Conservation (phyloP, 108 stramenopile genomes). For the Skeletonema potamos region DNA sequence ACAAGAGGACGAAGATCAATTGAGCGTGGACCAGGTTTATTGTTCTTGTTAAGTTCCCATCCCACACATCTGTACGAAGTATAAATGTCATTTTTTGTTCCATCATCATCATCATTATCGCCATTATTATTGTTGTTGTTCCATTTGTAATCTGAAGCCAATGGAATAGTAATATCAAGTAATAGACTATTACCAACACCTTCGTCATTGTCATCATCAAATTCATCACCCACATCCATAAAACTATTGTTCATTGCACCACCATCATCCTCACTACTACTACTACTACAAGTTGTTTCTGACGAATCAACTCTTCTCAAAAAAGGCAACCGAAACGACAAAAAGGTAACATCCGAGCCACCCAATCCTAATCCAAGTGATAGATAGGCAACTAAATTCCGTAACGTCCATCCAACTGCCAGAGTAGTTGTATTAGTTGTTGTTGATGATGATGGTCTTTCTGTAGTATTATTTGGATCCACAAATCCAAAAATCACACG, state of each 20-base stretch:
- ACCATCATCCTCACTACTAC: constrained; percentile 3
- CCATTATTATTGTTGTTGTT: no score
- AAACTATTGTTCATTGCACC: constrained; percentile 4
- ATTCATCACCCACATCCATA: constrained; percentile 11
- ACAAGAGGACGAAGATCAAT: constrained; percentile 80
- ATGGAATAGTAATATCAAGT: constrained; percentile 56
- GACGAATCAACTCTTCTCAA: constrained; percentile 48
- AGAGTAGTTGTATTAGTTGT: neutral
- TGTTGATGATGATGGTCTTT: neutral
- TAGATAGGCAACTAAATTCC: constrained; percentile 80
- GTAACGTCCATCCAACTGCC: constrained; percentile 79
- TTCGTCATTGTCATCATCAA: constrained; percentile 17
- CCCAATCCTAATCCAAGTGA: constrained; percentile 61
- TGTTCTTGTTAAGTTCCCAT: constrained; percentile 80
- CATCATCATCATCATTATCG: no score
- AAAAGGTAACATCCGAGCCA: constrained; percentile 50
- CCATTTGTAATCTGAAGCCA: constrained; percentile 57
- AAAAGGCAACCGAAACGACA: constrained; percentile 57
- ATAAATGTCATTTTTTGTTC: neutral
- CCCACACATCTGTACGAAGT: constrained; percentile 63
- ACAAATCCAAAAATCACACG: constrained; percentile 65
- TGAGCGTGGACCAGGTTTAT: constrained; percentile 79
- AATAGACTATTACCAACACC: constrained; percentile 47
- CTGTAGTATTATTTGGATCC: constrained; percentile 49
- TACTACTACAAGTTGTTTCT: no score